Percentiles rank a stretch among this genome's conserved stretches.
Conservation (phyloP, 306 rosid genomes). For the Vicia villosa region DNA sequence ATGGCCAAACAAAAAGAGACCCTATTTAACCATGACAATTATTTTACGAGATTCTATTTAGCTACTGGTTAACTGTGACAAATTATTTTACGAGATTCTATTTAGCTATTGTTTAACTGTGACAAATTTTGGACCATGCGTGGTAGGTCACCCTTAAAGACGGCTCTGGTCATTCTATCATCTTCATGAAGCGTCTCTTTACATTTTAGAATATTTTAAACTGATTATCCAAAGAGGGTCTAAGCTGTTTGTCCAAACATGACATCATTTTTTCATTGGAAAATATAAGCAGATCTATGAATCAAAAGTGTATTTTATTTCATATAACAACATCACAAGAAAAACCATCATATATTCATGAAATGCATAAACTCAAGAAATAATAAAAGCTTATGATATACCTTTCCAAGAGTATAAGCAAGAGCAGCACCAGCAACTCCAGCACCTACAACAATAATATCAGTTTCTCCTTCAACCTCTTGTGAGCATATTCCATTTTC, state of each 20-base stretch:
- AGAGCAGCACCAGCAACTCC: constrained; percentile 60
- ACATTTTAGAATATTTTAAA: too few relatives aligned
- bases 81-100: too few relatives aligned
- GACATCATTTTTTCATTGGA: neutral
- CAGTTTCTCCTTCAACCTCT: constrained; percentile 30
- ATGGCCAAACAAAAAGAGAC: too few relatives aligned
- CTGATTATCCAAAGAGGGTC: too few relatives aligned
- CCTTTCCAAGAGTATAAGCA: constrained; percentile 68
- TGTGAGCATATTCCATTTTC: constrained; percentile 34
- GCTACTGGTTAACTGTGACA: too few relatives aligned
- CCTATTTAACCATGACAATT: too few relatives aligned
- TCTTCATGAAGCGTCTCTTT: too few relatives aligned
- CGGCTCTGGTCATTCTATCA: neutral
- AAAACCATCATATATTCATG: neutral
- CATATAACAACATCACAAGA: constrained; percentile 1
- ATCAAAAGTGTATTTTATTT: neutral
- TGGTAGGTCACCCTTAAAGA: too few relatives aligned
- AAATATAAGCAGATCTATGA: constrained; percentile 8
- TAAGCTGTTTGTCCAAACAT: too few relatives aligned
- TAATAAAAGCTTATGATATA: constrained; percentile 15
- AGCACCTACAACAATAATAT: constrained; percentile 54
- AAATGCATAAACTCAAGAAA: neutral
- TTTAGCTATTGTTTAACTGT: too few relatives aligned
- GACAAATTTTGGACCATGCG: too few relatives aligned
- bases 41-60: too few relatives aligned